Evolutionary conservation across 2,329 filamentous ascomycete genomes (phyloP), one percentile per base, ranked within the genome.

Genomic region (Pezizomycotina sp.): DNA sequence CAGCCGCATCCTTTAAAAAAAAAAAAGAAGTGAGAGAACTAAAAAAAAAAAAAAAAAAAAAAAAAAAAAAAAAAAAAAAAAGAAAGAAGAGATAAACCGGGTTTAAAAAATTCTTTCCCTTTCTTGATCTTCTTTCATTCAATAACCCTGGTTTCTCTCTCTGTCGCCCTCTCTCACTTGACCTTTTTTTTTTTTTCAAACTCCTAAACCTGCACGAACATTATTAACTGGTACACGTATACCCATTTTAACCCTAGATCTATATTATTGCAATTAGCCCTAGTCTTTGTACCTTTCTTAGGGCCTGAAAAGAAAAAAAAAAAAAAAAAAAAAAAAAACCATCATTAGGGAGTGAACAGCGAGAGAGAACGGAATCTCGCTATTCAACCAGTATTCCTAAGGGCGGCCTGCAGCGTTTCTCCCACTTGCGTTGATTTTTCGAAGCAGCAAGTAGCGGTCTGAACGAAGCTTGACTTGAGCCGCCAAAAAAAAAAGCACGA

Each of bases 31-130:
- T n/a, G n/a, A n/a, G n/a, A n/a, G n/a, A n/a, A n/a, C n/a, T n/a
- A 34, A 39, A 38, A 34, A 43, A 45, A 43, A 43, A 38, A 45
- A 45, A 45, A 38, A 43, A 43, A 34, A 19, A 16, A 9, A 19
- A 9, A 28, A 32, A n/a, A 19, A 38, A 27, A 21, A 5, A 15
- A 27, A 24, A 25, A 41, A 16, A 29, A n/a, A 15, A 29, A 23
- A 30, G 22, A 16, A 39, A 23, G 27, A 10, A 33, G 19, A 9
- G 15, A 22, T 3, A 19, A 10, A 7, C 15, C 25, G 19, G 13
- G 10, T n/a, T 32, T n/a, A 22, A 10, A 25, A 24, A 25, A 21
- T 24, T 14, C 25, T 27, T 6, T 20, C 20, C 18, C 24, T 31
- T 38, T 8, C 15, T 27, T 7, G 27, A 4, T 31, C 13, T 9